Conservation (phyloP, 1,284 basidiomycete species). For the Trichosporon faecale region DNA sequence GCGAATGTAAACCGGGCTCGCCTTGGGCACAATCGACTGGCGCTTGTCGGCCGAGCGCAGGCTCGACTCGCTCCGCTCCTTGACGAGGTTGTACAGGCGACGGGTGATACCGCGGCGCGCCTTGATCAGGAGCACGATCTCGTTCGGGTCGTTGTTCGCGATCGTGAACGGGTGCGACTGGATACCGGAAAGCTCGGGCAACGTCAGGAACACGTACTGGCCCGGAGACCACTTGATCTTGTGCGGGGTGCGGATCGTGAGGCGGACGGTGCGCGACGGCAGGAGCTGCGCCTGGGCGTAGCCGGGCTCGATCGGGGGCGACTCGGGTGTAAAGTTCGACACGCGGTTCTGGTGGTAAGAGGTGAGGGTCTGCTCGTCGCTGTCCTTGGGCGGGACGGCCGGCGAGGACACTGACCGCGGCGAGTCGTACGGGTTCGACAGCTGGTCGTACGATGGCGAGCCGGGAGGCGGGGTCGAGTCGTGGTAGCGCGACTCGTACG, state of each 20-base stretch:
- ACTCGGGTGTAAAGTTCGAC: conserved; percentile 1
- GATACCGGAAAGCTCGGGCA: conserved; percentile 66
- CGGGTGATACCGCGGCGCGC: conserved; percentile 73
- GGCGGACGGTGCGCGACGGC: conserved; percentile 70
- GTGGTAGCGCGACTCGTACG: conserved; percentile 11
- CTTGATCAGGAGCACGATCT: conserved; percentile 71
- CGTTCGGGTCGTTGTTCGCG: conserved; percentile 63
- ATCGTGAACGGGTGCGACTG: conserved; percentile 80
- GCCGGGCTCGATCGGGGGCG: conserved; percentile 43
- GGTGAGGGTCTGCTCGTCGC: not conserved
- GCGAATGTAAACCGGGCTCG: conserved; percentile 53
- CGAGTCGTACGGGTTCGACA: conserved; percentile 7
- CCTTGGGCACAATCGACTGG: conserved; percentile 26
- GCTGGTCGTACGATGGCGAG: not conserved
- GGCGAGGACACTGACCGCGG: not conserved
- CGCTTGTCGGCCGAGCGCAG: conserved; percentile 24
- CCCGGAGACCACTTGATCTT: conserved; percentile 71
- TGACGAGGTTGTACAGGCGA: conserved; percentile 64
- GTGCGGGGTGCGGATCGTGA: conserved; percentile 65
- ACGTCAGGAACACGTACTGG: conserved; percentile 60
- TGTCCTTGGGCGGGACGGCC: not conserved
- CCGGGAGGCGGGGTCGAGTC: not conserved
- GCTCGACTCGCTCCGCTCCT: conserved; percentile 42
- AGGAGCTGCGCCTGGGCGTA: conserved; percentile 74
- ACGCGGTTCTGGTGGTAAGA: not conserved